A percentile compares a stretch with the other conserved stretches of the same genome.
Evolutionary conservation across 169 alveolate genomes (phyloP).

Genomic region (Cryptosporidium tyzzeri): DNA sequence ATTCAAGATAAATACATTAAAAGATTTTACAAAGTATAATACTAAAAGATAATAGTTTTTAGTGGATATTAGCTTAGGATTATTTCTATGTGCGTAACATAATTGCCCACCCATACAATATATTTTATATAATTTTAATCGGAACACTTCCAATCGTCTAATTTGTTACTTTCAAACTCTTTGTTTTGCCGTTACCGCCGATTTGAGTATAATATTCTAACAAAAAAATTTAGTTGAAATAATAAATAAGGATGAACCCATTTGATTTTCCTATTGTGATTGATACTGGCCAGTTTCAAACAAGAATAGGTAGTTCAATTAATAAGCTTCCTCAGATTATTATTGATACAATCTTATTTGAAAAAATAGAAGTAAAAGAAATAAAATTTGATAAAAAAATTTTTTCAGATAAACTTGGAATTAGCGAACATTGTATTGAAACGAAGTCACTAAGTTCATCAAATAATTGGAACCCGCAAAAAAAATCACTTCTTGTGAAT

Average conservation of each 20-base stretch:
- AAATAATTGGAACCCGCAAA: neutral
- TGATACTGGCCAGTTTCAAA: slow-evolving; percentile 64
- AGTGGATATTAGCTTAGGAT: neutral
- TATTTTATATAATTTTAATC: neutral
- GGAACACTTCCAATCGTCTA: neutral
- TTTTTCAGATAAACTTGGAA: slow-evolving; percentile 12
- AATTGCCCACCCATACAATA: neutral
- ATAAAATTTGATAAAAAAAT: slow-evolving; percentile 2
- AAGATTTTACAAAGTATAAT: slow-evolving; percentile 6
- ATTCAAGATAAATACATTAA: neutral
- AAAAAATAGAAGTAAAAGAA: slow-evolving; percentile 3
- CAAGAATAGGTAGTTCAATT: slow-evolving; percentile 47
- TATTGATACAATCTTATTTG: slow-evolving; percentile 34
- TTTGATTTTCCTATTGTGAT: slow-evolving; percentile 44
- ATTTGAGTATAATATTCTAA: neutral
- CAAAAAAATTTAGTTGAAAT: neutral
- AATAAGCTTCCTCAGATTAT: slow-evolving; percentile 44
- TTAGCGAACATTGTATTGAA: neutral
- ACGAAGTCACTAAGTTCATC: neutral
- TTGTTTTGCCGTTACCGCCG: neutral
- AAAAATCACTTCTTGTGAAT: slow-evolving; percentile 11
- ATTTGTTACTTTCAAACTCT: neutral
- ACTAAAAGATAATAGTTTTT: neutral
- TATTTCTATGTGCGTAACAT: neutral
- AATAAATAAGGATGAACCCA: slow-evolving; percentile 24